Conservation (phyloP, 106 monocot genomes). For the Amphibolis antarctica region DNA sequence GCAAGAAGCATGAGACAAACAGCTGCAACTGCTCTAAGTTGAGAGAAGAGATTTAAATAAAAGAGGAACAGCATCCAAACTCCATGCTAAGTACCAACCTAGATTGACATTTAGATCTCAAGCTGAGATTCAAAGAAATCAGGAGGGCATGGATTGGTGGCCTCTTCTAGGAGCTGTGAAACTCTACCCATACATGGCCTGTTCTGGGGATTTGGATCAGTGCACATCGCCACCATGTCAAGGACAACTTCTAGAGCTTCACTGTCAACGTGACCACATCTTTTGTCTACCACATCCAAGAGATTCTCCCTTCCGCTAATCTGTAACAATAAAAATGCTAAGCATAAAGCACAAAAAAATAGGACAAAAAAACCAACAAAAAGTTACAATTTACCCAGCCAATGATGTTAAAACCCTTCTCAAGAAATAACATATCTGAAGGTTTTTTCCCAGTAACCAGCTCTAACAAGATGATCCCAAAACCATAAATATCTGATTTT, state of each 20-base stretch:
- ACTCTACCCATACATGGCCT: constrained; percentile 71
- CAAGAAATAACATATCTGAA: constrained; percentile 70
- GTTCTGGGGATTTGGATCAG: constrained; percentile 49
- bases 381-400: constrained; percentile 50
- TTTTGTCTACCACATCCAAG: constrained; percentile 65
- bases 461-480: constrained; percentile 83
- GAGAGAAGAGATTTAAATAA: no score
- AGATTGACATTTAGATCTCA: constrained; percentile 11
- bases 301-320: constrained; percentile 49
- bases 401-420: constrained; percentile 74
- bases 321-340: constrained; percentile 27
- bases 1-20: no score
- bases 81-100: no score
- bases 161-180: constrained; percentile 79
- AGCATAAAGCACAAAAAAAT: neutral
- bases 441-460: constrained; percentile 84
- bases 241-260: constrained; percentile 72
- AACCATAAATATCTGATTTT: constrained; percentile 84
- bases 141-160: constrained; percentile 50
- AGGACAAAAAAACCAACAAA: neutral
- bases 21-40: no score
- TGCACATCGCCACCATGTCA: constrained; percentile 84
- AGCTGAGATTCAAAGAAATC: constrained; percentile 60
- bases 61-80: no score
- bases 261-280: constrained; percentile 47